Conservation (phyloP, 495 filamentous ascomycete genomes). For the Rhypophila decipiens region DNA sequence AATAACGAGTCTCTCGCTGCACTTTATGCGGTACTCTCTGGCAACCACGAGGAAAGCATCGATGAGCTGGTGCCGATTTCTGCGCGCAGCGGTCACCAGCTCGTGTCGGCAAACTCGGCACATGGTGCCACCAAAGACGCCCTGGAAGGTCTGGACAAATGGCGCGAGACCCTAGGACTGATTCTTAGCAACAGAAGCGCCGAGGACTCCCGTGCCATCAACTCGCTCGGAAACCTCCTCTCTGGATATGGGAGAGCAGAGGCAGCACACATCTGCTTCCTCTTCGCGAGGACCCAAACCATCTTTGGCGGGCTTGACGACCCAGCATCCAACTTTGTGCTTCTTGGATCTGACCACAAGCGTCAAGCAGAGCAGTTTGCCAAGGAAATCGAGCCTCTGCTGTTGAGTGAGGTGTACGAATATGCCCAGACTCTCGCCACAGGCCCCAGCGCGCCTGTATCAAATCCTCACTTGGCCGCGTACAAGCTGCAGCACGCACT, state of each 20-base stretch:
- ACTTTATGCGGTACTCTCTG: conserved; percentile 86
- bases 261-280: conserved; percentile 81
- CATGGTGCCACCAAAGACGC: conserved; percentile 62
- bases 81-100: conserved; percentile 83
- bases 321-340: conserved; percentile 64
- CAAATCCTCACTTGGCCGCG: conserved; percentile 72
- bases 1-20: conserved; percentile 82
- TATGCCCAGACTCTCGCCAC: conserved; percentile 65
- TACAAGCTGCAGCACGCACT: conserved; percentile 88
- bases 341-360: conserved; percentile 77
- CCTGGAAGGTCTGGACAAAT: conserved; percentile 79
- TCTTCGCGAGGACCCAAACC: conserved; percentile 51
- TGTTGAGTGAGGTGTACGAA: conserved; percentile 91
- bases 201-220: conserved; percentile 68
- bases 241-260: conserved; percentile 80
- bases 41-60: conserved; percentile 88
- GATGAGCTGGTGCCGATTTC: conserved; percentile 96
- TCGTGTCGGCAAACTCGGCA: conserved; percentile 65
- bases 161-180: conserved; percentile 83
- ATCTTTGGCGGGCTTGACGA: conserved; percentile 83
- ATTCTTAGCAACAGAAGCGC: conserved; percentile 80
- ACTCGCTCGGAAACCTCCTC: conserved; percentile 77
- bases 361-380: conserved; percentile 58
- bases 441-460: conserved; percentile 44
- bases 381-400: conserved; percentile 72